These are phyloP conservation scores for Alternaria dauci DNA, from an alignment of 2,329 filamentous ascomycete genomes.

Conservation along the genomic window DNA sequence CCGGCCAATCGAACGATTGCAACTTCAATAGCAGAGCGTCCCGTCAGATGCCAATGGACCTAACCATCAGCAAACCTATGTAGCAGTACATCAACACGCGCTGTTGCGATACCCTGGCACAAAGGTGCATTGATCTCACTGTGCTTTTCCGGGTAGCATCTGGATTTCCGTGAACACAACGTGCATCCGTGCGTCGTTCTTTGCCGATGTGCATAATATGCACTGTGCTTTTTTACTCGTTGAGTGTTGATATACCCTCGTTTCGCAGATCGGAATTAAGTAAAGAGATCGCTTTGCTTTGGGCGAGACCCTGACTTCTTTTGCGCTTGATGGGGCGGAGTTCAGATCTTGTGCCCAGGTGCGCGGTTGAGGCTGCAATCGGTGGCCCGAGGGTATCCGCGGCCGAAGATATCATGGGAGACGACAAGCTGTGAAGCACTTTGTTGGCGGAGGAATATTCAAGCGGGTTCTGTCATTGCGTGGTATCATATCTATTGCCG, in stretches of 20 bases:
- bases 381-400: constrained; percentile 20
- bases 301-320: constrained; percentile 7
- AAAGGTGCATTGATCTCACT: constrained; percentile 19
- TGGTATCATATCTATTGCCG: not conserved
- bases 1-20: constrained; percentile 9
- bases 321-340: constrained; percentile 2
- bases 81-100: constrained; percentile 15
- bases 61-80: not conserved
- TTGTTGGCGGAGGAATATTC: constrained; percentile 2
- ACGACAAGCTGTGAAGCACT: constrained; percentile 9
- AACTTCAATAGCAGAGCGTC: constrained; percentile 11
- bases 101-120: not conserved
- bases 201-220: constrained; percentile 8
- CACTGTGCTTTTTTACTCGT: constrained; percentile 9
- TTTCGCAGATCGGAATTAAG: constrained; percentile 6
- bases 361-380: constrained; percentile 9
- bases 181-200: constrained; percentile 18
- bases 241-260: constrained; percentile 6
- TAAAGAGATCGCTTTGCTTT: constrained; percentile 5
- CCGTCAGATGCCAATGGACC: constrained; percentile 9
- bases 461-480: not conserved
- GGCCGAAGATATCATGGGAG: constrained; percentile 19
- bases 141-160: constrained; percentile 5
- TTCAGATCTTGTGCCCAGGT: constrained; percentile 9
- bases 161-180: not conserved